A percentile compares a stretch with the other conserved stretches of the same genome.
These are phyloP conservation scores for Penicillium sp. DNA, from an alignment of 2,329 filamentous ascomycete species.

Conservation along the genomic window DNA sequence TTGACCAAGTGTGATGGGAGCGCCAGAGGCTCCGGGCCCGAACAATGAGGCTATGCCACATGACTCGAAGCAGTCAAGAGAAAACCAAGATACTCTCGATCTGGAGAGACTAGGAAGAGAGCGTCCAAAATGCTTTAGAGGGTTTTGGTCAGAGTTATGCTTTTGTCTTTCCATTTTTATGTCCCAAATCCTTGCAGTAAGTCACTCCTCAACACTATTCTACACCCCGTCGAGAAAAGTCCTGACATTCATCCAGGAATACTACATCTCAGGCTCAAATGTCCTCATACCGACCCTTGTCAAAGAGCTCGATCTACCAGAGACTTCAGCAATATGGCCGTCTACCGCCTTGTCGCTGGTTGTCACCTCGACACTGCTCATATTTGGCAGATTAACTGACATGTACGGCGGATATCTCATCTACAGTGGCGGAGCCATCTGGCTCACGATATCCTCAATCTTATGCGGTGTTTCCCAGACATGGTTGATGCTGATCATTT, in stretches of 20 bases:
- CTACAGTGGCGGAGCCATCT: constrained; percentile 58
- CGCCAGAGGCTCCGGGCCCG: background rate
- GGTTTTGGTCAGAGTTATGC: constrained; percentile 54
- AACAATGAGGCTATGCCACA: background rate
- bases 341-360: constrained; percentile 51
- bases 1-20: constrained; percentile 1
- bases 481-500: constrained; percentile 67
- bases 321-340: constrained; percentile 57
- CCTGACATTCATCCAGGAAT: constrained; percentile 52
- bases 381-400: constrained; percentile 57
- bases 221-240: background rate
- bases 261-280: constrained; percentile 71
- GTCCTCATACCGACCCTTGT: constrained; percentile 64
- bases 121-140: constrained; percentile 55
- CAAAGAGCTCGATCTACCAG: constrained; percentile 60
- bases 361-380: constrained; percentile 47
- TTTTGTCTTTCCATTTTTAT: constrained; percentile 62
- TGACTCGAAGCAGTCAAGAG: constrained; percentile 3
- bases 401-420: constrained; percentile 63
- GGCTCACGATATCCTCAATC: constrained; percentile 67
- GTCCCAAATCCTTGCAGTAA: constrained; percentile 59
- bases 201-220: constrained; percentile 21
- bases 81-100: constrained; percentile 15
- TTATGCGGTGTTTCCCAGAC: constrained; percentile 66
- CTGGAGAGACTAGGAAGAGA: constrained; percentile 61